phyloP scores from a whole-genome alignment of 2,329 filamentous ascomycete genomes.

The Hypocrella siamensis region DNA sequence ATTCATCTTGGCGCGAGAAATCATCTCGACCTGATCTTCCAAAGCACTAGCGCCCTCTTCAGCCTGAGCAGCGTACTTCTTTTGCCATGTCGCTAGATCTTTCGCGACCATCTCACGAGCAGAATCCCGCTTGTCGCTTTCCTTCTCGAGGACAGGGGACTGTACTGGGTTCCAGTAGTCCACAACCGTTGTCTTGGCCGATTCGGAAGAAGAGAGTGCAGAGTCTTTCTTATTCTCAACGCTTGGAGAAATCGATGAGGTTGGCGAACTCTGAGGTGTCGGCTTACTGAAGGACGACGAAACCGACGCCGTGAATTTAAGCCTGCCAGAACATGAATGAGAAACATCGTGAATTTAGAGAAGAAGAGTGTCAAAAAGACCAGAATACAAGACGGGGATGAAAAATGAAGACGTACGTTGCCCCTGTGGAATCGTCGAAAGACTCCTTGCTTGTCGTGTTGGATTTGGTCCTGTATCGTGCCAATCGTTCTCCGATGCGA shows the following conservation, averaged over 20 bases:
- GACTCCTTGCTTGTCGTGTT: conserved; percentile 10
- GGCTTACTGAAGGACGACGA: conserved; percentile 20
- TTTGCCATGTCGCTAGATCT: conserved; percentile 75
- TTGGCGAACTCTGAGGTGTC: conserved; percentile 13
- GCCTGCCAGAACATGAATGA: conserved; percentile 4
- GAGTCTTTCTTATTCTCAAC: conserved; percentile 4
- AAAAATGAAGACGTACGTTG: conserved; percentile 1
- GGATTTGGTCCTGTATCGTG: conserved; percentile 43
- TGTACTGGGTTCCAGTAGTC: conserved; percentile 19
- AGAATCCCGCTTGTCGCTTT: conserved; percentile 38
- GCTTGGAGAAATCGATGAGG: conserved; percentile 15
- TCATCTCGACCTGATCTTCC: conserved; percentile 49
- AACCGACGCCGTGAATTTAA: too few species aligned
- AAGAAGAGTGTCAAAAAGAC: too few species aligned
- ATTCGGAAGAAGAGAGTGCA: conserved; percentile 16
- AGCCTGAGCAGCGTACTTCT: conserved; percentile 71
- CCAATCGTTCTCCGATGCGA: conserved; percentile 80
- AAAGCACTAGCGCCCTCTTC: conserved; percentile 67
- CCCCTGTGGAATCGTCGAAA: neutral
- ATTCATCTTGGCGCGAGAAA: conserved; percentile 37
- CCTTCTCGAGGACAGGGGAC: conserved; percentile 28
- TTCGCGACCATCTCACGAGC: conserved; percentile 54
- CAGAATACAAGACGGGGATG: too few species aligned
- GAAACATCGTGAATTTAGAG: neutral
- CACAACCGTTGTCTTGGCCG: conserved; percentile 9